Evolutionary conservation across 768 basidiomycete species (phyloP).

Genomic region (Boletus coccyginus): DNA sequence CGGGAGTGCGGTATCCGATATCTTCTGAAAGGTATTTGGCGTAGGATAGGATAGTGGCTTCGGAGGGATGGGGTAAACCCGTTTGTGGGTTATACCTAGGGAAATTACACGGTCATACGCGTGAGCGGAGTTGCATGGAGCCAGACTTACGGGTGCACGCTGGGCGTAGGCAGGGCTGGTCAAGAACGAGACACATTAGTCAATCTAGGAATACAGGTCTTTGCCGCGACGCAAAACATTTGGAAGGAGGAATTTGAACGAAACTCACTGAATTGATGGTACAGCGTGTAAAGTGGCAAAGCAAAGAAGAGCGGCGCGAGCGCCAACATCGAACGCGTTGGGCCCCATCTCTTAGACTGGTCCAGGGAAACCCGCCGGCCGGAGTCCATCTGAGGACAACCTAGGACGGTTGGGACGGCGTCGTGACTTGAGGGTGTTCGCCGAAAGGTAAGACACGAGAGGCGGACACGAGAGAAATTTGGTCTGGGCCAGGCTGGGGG

Average conservation of each 20-base stretch:
- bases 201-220: background rate
- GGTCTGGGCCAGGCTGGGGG: too few species aligned
- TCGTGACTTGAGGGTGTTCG: background rate
- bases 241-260: background rate
- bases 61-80: constrained; percentile 66
- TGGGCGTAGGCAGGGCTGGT: constrained; percentile 56
- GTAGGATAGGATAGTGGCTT: constrained; percentile 60
- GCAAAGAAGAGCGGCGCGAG: constrained; percentile 54
- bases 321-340: constrained; percentile 52
- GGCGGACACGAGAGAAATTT: background rate
- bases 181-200: constrained; percentile 5
- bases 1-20: constrained; percentile 90
- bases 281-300: constrained; percentile 45
- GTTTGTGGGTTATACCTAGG: constrained; percentile 49
- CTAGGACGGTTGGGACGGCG: too few species aligned
- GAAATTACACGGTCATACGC: background rate
- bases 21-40: constrained; percentile 74
- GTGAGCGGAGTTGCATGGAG: background rate
- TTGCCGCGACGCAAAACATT: background rate
- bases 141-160: constrained; percentile 47
- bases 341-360: constrained; percentile 45
- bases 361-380: background rate
- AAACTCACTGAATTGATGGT: constrained; percentile 48
- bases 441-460: background rate
- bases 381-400: constrained; percentile 5